A percentile compares a stretch with the other conserved stretches of the same genome.
These are phyloP conservation scores for Apiospora marii DNA, from an alignment of 2,329 filamentous ascomycete genomes.

Conservation along the genomic window DNA sequence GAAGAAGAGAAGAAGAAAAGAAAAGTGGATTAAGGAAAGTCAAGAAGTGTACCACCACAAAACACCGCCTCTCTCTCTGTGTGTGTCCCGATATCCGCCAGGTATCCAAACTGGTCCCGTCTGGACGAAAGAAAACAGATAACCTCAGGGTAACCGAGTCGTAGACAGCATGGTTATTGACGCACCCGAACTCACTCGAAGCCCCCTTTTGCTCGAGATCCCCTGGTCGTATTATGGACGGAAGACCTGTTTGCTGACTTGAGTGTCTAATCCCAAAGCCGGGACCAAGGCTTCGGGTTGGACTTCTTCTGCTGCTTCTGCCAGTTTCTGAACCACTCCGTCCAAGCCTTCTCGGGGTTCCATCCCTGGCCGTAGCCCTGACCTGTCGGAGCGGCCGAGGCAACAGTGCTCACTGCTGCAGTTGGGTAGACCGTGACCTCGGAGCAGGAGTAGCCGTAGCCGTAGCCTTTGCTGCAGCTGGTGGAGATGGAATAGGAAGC, in stretches of 20 bases:
- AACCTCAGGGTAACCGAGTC: not conserved
- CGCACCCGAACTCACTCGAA: not conserved
- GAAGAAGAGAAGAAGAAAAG: conserved; percentile 2
- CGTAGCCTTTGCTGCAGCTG: not conserved
- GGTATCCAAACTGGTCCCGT: not conserved
- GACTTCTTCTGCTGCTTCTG: not conserved
- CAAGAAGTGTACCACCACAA: conserved; percentile 27
- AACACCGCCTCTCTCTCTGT: not conserved
- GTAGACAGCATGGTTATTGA: not conserved
- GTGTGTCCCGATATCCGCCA: not conserved
- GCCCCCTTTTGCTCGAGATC: not conserved
- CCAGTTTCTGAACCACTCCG: too few relatives aligned
- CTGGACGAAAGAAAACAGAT: too few relatives aligned
- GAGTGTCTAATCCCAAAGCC: not conserved
- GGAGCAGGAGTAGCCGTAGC: not conserved
- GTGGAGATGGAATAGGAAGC: not conserved
- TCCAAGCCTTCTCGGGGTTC: not conserved
- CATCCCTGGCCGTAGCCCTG: not conserved
- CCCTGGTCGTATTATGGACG: not conserved
- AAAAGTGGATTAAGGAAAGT: conserved; percentile 25
- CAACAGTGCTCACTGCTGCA: too few relatives aligned
- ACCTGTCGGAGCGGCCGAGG: not conserved
- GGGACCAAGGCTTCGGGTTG: not conserved
- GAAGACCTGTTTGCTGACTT: not conserved
- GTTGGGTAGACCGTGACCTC: not conserved